These are phyloP conservation scores for Alternaria brassicicola DNA, from an alignment of 2,329 filamentous ascomycete genomes.

Conservation along the genomic window DNA sequence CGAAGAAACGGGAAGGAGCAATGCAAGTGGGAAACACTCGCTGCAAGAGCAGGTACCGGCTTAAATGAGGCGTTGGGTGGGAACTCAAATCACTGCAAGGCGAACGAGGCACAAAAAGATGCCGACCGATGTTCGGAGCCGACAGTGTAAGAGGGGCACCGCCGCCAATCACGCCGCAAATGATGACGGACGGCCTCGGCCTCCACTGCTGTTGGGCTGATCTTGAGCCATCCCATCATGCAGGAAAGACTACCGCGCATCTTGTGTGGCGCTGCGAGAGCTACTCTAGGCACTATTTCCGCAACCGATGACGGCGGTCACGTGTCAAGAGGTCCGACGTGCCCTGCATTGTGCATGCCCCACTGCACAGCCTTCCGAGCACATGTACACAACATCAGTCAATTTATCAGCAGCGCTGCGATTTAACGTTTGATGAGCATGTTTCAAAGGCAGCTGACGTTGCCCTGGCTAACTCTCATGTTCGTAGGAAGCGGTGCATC, in stretches of 20 bases:
- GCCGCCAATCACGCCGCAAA: conserved; percentile 30
- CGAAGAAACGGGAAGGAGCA: neutral
- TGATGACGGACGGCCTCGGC: conserved; percentile 32
- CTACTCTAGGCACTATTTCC: conserved; percentile 3
- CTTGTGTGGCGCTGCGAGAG: neutral
- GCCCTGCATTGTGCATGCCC: conserved; percentile 27
- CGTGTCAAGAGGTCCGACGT: conserved; percentile 6
- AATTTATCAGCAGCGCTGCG: neutral
- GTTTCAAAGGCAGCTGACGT: neutral
- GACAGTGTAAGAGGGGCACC: conserved; percentile 21
- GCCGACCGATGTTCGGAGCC: conserved; percentile 41
- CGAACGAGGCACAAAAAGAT: conserved; percentile 36
- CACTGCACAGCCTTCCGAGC: neutral
- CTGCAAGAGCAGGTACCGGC: conserved; percentile 18
- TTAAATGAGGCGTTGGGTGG: conserved; percentile 33
- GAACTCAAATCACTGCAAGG: conserved; percentile 33
- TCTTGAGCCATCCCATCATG: neutral
- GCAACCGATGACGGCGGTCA: conserved; percentile 23
- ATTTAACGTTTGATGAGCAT: neutral
- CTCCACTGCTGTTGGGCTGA: conserved; percentile 14
- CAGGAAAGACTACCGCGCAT: conserved; percentile 13
- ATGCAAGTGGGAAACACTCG: conserved; percentile 5
- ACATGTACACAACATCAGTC: neutral
- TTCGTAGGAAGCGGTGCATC: neutral
- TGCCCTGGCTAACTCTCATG: neutral